A percentile compares a stretch with the other conserved stretches of the same genome.
Conservation (phyloP, 2,329 filamentous ascomycete genomes). For the Penicillium digitatum region DNA sequence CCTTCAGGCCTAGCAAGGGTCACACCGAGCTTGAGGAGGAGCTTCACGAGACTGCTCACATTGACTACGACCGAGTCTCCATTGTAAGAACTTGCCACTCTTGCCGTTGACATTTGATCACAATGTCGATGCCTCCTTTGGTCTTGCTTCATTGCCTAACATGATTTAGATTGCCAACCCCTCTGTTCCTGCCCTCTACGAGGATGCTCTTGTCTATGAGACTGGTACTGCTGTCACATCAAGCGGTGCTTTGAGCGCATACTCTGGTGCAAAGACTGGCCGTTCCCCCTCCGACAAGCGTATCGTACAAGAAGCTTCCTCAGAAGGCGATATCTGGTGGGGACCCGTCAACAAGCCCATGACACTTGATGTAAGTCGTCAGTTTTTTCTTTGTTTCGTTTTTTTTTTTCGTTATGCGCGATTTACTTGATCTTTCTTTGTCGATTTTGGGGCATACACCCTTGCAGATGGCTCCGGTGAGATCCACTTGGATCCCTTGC, state of each 20-base stretch:
- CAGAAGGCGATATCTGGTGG: slow-evolving; percentile 96
- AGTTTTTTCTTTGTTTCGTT: too few relatives aligned
- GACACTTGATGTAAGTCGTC: slow-evolving; percentile 81
- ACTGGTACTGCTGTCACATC: slow-evolving; percentile 96
- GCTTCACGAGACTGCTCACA: slow-evolving; percentile 95
- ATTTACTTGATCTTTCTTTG: slow-evolving; percentile 19
- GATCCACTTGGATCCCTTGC: slow-evolving; percentile 25
- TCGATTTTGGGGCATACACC: slow-evolving; percentile 10
- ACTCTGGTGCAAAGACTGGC: slow-evolving; percentile 96
- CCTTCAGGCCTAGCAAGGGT: slow-evolving; percentile 68
- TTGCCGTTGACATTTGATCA: slow-evolving; percentile 6
- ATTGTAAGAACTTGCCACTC: slow-evolving; percentile 63
- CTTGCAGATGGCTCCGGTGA: slow-evolving; percentile 20
- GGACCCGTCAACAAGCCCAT: slow-evolving; percentile 99
- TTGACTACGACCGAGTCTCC: slow-evolving; percentile 96
- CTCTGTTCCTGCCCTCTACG: slow-evolving; percentile 91
- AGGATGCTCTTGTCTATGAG: slow-evolving; percentile 98
- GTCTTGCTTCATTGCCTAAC: slow-evolving; percentile 8
- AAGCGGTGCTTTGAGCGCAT: slow-evolving; percentile 89
- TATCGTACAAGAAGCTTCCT: slow-evolving; percentile 85
- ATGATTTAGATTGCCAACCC: slow-evolving; percentile 70
- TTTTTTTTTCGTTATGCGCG: slow-evolving; percentile 6
- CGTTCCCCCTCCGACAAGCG: slow-evolving; percentile 96
- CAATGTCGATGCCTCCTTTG: slow-evolving; percentile 4
- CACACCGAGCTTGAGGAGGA: slow-evolving; percentile 98